Percentiles rank a stretch among this genome's conserved stretches.
Evolutionary conservation across 306 rosid species (phyloP).

Genomic region (Cucumis sativus): DNA sequence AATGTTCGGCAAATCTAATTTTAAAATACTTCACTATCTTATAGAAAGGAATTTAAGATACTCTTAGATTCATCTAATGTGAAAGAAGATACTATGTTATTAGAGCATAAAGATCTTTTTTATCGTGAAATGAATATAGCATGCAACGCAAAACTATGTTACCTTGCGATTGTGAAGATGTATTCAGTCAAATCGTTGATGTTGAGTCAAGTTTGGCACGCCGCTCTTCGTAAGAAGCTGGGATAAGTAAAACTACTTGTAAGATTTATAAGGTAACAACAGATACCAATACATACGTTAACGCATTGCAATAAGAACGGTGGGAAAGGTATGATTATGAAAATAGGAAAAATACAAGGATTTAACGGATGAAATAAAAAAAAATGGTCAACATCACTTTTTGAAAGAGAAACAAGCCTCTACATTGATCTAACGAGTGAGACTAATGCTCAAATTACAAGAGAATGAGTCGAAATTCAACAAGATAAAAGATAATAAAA

Average conservation of each 20-base stretch:
- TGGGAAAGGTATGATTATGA: neutral
- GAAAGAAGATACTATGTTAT: too few species aligned
- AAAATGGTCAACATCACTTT: neutral
- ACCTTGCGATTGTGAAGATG: neutral
- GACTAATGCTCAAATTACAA: too few species aligned
- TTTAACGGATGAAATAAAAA: neutral
- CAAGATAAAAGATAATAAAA: too few species aligned
- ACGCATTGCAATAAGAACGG: neutral
- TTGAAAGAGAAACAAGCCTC: too few species aligned
- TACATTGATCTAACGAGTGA: too few species aligned
- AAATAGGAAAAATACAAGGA: neutral
- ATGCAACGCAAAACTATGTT: neutral
- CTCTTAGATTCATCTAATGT: neutral
- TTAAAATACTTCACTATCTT: neutral
- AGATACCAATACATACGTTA: neutral
- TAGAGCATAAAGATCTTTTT: neutral
- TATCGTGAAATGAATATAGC: neutral
- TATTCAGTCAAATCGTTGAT: neutral
- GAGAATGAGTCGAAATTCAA: too few species aligned
- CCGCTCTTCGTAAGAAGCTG: slow-evolving; percentile 87
- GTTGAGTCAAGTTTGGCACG: slow-evolving; percentile 40
- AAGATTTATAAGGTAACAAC: slow-evolving; percentile 6
- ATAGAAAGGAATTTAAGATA: neutral
- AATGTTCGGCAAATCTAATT: neutral
- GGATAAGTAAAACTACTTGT: slow-evolving; percentile 1